Conservation (phyloP, 192 early-diverging fungal genomes). For the Backusella mclennaniae region DNA sequence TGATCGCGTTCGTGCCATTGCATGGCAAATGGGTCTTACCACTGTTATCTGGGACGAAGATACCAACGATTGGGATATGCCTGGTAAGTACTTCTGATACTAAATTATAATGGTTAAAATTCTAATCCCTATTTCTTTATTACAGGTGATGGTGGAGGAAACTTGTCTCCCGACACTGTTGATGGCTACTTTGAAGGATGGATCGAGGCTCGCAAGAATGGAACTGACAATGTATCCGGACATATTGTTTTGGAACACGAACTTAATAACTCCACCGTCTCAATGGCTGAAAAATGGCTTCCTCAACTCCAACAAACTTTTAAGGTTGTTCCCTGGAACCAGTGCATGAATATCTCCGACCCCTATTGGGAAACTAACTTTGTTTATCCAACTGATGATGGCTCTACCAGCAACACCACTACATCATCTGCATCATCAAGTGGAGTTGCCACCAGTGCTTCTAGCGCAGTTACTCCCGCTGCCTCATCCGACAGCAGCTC, state of each 20-base stretch:
- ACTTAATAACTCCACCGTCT: conserved; percentile 39
- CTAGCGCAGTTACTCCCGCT: background rate
- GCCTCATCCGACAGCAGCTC: background rate
- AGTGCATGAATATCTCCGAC: conserved; percentile 34
- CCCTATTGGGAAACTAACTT: conserved; percentile 39
- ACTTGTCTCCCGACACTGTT: conserved; percentile 30
- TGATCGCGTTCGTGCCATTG: conserved; percentile 49
- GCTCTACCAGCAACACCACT: background rate
- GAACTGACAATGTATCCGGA: conserved; percentile 27
- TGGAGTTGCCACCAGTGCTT: background rate
- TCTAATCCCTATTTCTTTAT: background rate
- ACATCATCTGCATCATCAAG: background rate
- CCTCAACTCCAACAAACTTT: conserved; percentile 37
- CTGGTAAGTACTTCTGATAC: background rate
- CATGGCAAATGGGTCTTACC: conserved; percentile 35
- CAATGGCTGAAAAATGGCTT: conserved; percentile 43
- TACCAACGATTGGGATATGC: conserved; percentile 45
- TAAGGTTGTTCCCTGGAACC: conserved; percentile 34
- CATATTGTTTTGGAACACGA: conserved; percentile 46
- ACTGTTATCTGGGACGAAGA: conserved; percentile 37
- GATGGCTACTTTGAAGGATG: conserved; percentile 25
- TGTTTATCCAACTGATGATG: conserved; percentile 24
- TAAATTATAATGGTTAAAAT: too few species aligned
- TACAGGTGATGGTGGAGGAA: conserved; percentile 25
- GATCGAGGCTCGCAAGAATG: conserved; percentile 23